phyloP scores from a whole-genome alignment of 2,329 filamentous ascomycete genomes.

The Hymenotorrendiella dingleyae region DNA sequence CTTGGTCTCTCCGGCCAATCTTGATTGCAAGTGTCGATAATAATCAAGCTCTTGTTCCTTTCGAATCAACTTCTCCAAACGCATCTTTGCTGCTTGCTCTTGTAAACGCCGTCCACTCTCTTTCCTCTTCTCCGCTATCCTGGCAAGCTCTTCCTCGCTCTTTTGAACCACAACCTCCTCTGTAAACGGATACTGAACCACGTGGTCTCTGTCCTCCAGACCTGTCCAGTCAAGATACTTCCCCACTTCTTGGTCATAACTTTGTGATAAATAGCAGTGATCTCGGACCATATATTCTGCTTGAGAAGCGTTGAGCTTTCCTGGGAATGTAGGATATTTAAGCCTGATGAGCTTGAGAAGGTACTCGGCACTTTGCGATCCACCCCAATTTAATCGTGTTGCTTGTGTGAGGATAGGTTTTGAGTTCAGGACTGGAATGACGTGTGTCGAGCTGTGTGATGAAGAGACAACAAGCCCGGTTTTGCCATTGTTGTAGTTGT shows the following conservation, averaged over 20 bases:
- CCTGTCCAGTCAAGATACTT: conserved; percentile 85
- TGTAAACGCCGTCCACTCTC: conserved; percentile 88
- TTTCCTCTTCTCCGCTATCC: conserved; percentile 88
- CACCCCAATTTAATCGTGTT: conserved; percentile 90
- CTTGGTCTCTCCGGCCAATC: conserved; percentile 71
- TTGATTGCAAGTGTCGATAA: conserved; percentile 75
- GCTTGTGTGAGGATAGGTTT: conserved; percentile 82
- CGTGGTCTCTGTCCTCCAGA: conserved; percentile 79
- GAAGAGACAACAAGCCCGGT: conserved; percentile 88
- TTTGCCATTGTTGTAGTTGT: conserved; percentile 76
- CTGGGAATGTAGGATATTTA: conserved; percentile 86
- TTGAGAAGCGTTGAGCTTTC: conserved; percentile 80
- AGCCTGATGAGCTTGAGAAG: conserved; percentile 81
- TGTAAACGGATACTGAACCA: conserved; percentile 89
- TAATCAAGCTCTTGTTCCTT: conserved; percentile 96
- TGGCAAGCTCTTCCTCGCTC: conserved; percentile 85
- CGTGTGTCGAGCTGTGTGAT: conserved; percentile 87
- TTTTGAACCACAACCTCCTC: conserved; percentile 89
- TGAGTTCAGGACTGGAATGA: conserved; percentile 86
- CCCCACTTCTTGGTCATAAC: conserved; percentile 74
- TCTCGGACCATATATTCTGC: conserved; percentile 81
- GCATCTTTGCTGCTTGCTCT: conserved; percentile 96
- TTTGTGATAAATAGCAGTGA: conserved; percentile 81
- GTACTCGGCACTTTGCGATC: conserved; percentile 84
- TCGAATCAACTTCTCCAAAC: conserved; percentile 86